Conservation (phyloP, 2,329 filamentous ascomycete genomes). For the Monilinia vaccinii-corymbosi region DNA sequence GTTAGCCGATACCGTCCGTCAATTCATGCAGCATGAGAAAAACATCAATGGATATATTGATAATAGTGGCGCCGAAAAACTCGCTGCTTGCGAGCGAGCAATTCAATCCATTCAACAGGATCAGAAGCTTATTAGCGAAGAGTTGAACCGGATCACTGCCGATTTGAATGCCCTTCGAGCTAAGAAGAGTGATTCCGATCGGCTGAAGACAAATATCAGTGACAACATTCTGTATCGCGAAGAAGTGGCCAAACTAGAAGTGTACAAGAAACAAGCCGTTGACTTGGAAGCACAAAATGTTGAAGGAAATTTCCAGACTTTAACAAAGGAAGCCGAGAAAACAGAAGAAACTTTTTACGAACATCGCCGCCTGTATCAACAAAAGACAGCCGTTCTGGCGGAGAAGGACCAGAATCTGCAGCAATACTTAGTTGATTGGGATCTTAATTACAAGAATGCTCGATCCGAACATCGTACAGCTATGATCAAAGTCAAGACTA, state of each 20-base stretch:
- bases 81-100: constrained; percentile 60
- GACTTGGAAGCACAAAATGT: constrained; percentile 72
- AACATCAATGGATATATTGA: constrained; percentile 76
- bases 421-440: constrained; percentile 67
- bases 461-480: constrained; percentile 72
- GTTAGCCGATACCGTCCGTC: constrained; percentile 64
- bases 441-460: constrained; percentile 79
- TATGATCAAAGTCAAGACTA: constrained; percentile 84
- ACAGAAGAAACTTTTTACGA: constrained; percentile 61
- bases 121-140: constrained; percentile 55
- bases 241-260: constrained; percentile 58
- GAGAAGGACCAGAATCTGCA: constrained; percentile 69
- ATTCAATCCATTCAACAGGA: constrained; percentile 59
- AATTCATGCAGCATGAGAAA: constrained; percentile 64
- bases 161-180: constrained; percentile 71
- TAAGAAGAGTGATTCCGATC: constrained; percentile 69
- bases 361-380: constrained; percentile 67
- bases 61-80: constrained; percentile 61
- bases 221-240: constrained; percentile 85
- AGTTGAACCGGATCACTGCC: constrained; percentile 56
- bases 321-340: constrained; percentile 57
- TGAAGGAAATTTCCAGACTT: constrained; percentile 69
- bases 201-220: constrained; percentile 74
- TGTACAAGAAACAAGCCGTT: constrained; percentile 58
- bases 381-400: constrained; percentile 32